Conservation (phyloP, 1,139 yeast genomes). For the Sugiyamaella sp. region DNA sequence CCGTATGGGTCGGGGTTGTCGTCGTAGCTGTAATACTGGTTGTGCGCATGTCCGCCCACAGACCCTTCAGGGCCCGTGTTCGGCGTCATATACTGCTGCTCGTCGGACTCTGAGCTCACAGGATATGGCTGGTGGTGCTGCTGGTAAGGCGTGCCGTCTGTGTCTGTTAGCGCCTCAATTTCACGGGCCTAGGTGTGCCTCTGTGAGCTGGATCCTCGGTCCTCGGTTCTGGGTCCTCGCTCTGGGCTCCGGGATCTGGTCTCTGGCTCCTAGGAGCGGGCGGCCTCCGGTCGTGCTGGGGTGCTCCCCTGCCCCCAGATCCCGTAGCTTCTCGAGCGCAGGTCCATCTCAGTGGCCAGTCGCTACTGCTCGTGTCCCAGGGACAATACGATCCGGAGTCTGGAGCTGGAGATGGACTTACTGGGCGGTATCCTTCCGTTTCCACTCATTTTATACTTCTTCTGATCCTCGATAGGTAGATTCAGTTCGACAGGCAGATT, state of each 20-base stretch:
- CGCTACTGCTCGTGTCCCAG: too few species aligned
- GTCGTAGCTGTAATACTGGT: slow-evolving; percentile 17
- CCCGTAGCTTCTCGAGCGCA: too few species aligned
- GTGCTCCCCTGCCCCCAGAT: too few species aligned
- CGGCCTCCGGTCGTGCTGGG: too few species aligned
- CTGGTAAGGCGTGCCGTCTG: slow-evolving; percentile 12
- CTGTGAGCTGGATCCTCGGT: background rate
- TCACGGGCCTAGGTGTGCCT: slow-evolving; percentile 1
- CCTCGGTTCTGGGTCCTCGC: background rate
- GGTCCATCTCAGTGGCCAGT: too few species aligned
- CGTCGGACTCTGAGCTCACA: slow-evolving; percentile 13
- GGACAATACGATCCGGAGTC: too few species aligned
- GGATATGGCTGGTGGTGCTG: slow-evolving; percentile 14
- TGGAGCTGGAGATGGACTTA: too few species aligned
- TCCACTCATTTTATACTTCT: background rate
- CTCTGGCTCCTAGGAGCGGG: too few species aligned
- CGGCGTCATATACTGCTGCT: slow-evolving; percentile 16
- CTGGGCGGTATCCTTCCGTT: background rate
- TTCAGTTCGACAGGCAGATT: too few species aligned
- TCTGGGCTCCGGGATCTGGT: too few species aligned
- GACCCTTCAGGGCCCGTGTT: slow-evolving; percentile 8
- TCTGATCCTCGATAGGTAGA: too few species aligned
- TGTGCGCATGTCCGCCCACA: slow-evolving; percentile 12
- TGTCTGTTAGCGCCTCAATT: background rate
- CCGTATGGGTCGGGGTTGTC: slow-evolving; percentile 19